Evolutionary conservation across 2,329 filamentous ascomycete species (phyloP), one percentile per base, ranked within the genome.

Genomic region (Verticillium isaacii): DNA sequence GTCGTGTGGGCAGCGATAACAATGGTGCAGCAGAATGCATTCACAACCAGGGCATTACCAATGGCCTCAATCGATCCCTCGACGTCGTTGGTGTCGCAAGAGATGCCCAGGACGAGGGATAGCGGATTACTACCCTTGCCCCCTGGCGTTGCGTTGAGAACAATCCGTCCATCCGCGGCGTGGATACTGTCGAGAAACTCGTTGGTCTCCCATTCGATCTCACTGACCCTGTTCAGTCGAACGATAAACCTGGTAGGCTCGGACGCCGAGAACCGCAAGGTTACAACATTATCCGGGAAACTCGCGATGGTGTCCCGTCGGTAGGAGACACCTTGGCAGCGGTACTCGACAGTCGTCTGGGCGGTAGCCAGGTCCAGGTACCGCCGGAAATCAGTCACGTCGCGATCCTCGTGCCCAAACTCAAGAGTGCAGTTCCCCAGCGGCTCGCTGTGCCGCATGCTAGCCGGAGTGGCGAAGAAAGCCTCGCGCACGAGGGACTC

Each of bases 371-470:
- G 45, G 55, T 68, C 63, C 58, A 70, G 29, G 7, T 52, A 52
- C 9, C 66, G 64, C 23, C 54, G 58, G 45, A 66, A 67, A 32
- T 56, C 62, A n/a, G 57, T 60, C 17, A 66, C 61, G 36, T 59
- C 59, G 45, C 58, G 62, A n/a, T 32, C 19, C 52, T 17, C 62
- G 52, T 79, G 76, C 7, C 70, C 73, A 62, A 80, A 75, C 32
- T 78, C 75, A 5, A 81, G 45, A n/a, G 73, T 75, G 9, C 78
- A 66, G 6, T 64, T 69, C 0, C 73, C 74, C 9, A 76, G 59
- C 2, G 74, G 78, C 62, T 82, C 80, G 63, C 81, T 82, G 63
- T 81, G 77, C 45, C 80, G 73, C 67, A 80, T 78, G 52, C 74
- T 76, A 56, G 75, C 73, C 14, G 80, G 79, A 14, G 73, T 78